Evolutionary conservation across 768 basidiomycete species (phyloP).

Genomic region (Rhodocollybia butyracea): DNA sequence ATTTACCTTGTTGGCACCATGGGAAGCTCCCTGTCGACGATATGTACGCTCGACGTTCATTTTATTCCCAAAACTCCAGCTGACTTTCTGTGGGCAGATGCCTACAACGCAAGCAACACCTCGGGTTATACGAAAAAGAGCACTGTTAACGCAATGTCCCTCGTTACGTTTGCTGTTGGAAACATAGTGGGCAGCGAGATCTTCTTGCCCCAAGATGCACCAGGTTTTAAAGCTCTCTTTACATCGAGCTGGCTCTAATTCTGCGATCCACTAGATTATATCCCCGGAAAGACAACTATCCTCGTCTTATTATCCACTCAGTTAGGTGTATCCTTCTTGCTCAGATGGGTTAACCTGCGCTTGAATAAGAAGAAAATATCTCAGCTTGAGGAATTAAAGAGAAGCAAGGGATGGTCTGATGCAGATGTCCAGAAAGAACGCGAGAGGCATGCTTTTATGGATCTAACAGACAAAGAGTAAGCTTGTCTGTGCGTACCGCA

Average conservation of each 20-base stretch:
- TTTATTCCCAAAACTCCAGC: too few species aligned
- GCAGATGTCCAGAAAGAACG: conserved; percentile 55
- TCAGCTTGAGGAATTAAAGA: conserved; percentile 40
- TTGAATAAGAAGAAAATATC: conserved; percentile 47
- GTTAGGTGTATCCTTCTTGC: conserved; percentile 41
- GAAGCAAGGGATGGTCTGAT: conserved; percentile 52
- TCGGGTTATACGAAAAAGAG: conserved; percentile 68
- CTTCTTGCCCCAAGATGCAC: conserved; percentile 59
- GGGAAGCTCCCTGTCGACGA: conserved; percentile 53
- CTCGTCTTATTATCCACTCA: conserved; percentile 55
- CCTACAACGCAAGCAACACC: conserved; percentile 64
- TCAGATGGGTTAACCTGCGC: conserved; percentile 53
- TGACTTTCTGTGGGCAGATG: too few species aligned
- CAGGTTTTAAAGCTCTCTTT: too few species aligned
- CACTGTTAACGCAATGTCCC: conserved; percentile 59
- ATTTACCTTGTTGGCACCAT: conserved; percentile 52
- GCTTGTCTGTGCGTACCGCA: too few species aligned
- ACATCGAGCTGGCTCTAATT: too few species aligned
- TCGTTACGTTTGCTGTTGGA: conserved; percentile 51
- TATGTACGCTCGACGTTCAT: too few species aligned
- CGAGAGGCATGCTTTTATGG: conserved; percentile 60
- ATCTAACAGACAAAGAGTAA: conserved; percentile 62
- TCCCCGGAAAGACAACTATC: conserved; percentile 65
- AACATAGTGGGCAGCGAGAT: conserved; percentile 65
- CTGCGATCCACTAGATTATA: too few species aligned